Evolutionary conservation across 495 filamentous ascomycete genomes (phyloP).

Genomic region (Cenococcum geophilum): DNA sequence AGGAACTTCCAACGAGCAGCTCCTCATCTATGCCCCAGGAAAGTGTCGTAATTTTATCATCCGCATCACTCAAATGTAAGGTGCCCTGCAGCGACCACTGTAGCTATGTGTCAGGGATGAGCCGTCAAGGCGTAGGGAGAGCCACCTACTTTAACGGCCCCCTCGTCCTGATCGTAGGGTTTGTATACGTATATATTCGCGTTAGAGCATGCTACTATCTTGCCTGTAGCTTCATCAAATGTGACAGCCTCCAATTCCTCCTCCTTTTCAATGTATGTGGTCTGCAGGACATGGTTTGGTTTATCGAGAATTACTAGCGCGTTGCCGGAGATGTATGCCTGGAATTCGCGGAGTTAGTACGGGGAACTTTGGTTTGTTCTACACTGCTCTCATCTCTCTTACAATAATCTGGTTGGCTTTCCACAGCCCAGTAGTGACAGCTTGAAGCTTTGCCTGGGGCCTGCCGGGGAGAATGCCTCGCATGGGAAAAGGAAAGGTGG

Average conservation of each 20-base stretch:
- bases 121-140: conserved; percentile 5
- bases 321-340: conserved; percentile 87
- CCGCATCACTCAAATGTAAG: conserved; percentile 37
- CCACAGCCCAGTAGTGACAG: conserved; percentile 81
- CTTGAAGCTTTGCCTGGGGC: conserved; percentile 84
- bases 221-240: conserved; percentile 75
- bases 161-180: conserved; percentile 65
- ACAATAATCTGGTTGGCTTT: conserved; percentile 74
- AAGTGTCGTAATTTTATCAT: conserved; percentile 52
- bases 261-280: conserved; percentile 78
- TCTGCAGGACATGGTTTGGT: conserved; percentile 73
- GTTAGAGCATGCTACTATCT: conserved; percentile 68
- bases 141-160: conserved; percentile 56
- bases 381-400: conserved; percentile 28
- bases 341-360: conserved; percentile 20
- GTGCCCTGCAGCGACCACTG: conserved; percentile 52
- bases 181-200: conserved; percentile 68
- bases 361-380: background rate
- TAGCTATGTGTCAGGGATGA: background rate
- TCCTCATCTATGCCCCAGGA: conserved; percentile 85
- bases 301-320: conserved; percentile 75
- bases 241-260: conserved; percentile 63
- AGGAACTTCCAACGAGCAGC: conserved; percentile 67
- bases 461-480: conserved; percentile 83
- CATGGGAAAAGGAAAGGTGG: conserved; percentile 44